Base-by-base conservation (phyloP, 257 asterid genomes). In the Nyctanthes arbortristis region DNA sequence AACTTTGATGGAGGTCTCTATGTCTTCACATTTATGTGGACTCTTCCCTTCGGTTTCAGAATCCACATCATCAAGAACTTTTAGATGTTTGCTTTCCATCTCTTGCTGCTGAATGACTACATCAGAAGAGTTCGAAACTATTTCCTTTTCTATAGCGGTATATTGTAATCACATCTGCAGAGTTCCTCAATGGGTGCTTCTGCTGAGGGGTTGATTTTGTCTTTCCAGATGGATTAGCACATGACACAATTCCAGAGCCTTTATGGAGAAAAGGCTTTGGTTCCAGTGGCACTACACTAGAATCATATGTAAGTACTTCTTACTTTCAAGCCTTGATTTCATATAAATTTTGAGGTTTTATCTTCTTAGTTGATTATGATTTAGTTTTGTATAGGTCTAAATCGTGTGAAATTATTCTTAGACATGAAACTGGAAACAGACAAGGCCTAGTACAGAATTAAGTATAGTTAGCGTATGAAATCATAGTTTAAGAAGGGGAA, bases 271-370 rank as follows among this genome's bases (percentile, higher is more conserved):
- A 92, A 65, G 99, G 86, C 84, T 94, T 94, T 58, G 99, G 77
- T 82, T 92, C 98, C 68, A 94, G 71, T 24, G 98, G 99, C 60
- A 94, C 99, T 70, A 94, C 89, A 31, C 89, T 91, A n/a, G n/a
- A n/a, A n/a, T n/a, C n/a, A n/a, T n/a, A n/a, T n/a, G n/a, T n/a
- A n/a, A n/a, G 83, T 91, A 84, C 81, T 89, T 94, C 90, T 83
- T 94, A 78, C 96, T 78, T n/a, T n/a, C n/a, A n/a, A 18, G 75
- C 92, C 85, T 88, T 94, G 85, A n/a, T n/a, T n/a, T 72, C 82
- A 63, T 85, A 83, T 65, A 82, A 69, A 73, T 83, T 86, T n/a
- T n/a, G n/a, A 70, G 98, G 91, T 77, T 87, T 89, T 30, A 79
- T 72, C n/a, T n/a, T n/a, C n/a, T n/a, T n/a, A n/a, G n/a, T n/a